Evolutionary conservation across 345 rosid species (phyloP), one percentile per base, ranked within the genome.

Genomic region (Eucalyptus pumila): DNA sequence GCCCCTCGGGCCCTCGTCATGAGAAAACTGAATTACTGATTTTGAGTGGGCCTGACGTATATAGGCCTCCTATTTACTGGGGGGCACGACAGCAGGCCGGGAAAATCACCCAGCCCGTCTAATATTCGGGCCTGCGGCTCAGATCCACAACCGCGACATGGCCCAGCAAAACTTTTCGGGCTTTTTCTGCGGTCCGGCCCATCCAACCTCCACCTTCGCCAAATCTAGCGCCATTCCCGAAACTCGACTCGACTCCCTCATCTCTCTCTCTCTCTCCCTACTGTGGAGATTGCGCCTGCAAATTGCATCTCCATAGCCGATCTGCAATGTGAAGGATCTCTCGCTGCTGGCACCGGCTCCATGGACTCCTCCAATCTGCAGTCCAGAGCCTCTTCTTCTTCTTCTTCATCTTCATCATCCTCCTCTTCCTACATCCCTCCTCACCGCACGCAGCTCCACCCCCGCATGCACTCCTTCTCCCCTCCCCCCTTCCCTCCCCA

Each of bases 361-460:
- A 93, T 93, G 94, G 93, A 90, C 86, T 93, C 40, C 80, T 87
- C 91, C 27, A 60, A 58, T 37, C 88, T 91, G n/a, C 95, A 90
- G 81, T 88, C 91, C 80, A 92, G 94, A 60, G 40, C 91, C 52
- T 58, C 87, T 4, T 48, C 85, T 86, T 47, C 91, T 65, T 56
- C 87, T 9, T 87, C 90, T 3, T 76, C 89, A 0, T 37, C 89
- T 14, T 49, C 85, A 1, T 60, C 32, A 11, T 60, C 69, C 76
- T 48, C 93, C 51, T 45, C 89, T 49, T 54, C 92, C 85, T 90
- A 89, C 94, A 90, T 92, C 90, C 95, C 94, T 45, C 95, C 89
- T 32, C 95, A 93, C 91, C 94, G 94, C 8, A 92, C 95, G 11
- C 95, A 93, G 90, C 89, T 93, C 27, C 95, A 92, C 88, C 95